Conservation (phyloP, 2,329 filamentous ascomycete genomes). For the Ophiosphaerella herpotricha region DNA sequence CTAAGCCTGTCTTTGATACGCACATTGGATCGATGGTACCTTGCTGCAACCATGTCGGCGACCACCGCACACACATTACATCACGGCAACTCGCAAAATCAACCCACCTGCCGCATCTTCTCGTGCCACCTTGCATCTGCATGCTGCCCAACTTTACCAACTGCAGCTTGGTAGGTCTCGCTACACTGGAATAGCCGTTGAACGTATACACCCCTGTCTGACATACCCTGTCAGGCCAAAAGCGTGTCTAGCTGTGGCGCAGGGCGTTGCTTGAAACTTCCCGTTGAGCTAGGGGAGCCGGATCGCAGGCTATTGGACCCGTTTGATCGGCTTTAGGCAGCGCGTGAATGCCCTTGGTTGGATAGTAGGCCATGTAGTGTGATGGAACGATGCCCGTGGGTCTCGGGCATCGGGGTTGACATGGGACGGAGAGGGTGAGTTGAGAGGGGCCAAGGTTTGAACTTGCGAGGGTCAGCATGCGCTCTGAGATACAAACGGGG, state of each 20-base stretch:
- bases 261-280: constrained; percentile 2
- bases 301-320: neutral
- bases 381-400: neutral
- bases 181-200: constrained; percentile 9
- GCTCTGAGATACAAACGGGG: neutral
- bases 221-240: constrained; percentile 2
- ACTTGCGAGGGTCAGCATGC: neutral
- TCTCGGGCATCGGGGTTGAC: neutral
- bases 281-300: neutral
- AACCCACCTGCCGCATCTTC: too few species aligned
- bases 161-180: neutral
- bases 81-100: too few species aligned
- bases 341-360: neutral
- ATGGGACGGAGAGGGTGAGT: neutral
- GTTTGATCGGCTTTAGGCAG: neutral
- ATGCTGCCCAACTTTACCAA: too few species aligned
- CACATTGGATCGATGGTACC: too few species aligned
- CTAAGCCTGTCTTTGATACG: too few species aligned
- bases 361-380: neutral
- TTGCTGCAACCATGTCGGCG: too few species aligned
- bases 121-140: too few species aligned
- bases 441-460: neutral
- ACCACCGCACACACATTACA: too few species aligned
- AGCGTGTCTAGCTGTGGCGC: constrained; percentile 3
- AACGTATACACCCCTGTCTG: neutral